Base-by-base conservation (phyloP, 164 flowering plant genomes). In the Akebia trifoliata region DNA sequence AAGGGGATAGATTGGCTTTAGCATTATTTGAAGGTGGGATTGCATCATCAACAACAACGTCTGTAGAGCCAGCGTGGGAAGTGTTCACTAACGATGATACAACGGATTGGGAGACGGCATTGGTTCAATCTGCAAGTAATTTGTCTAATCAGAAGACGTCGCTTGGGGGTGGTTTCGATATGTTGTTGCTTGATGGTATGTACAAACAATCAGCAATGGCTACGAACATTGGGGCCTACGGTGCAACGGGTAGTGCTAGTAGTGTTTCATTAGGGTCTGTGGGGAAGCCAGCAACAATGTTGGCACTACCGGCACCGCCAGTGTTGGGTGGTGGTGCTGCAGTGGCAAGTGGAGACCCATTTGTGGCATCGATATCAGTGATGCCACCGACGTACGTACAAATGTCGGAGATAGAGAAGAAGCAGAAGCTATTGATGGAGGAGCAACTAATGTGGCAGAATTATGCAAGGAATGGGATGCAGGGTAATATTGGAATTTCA, bases 361-460 rank as follows among this genome's bases (percentile, higher is more conserved):
- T 89, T 65, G 82, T 85, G 0, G 86, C 94, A 0, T 89, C 98
- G 2, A 39, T 74, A 1, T 60, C 59, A 0, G 74, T 89, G 61
- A 66, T 94, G 2, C 90, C 95, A 5, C 98, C 96, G 1, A 9
- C 91, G 0, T 89, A 82, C 24, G 94, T 87, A 58, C 95, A 87
- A 60, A 89, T 92, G 83, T 75, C 89, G 24, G 98, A 87, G 28
- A 69, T 85, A 79, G 98, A 93, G 77, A 81, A 71, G 76, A 89
- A 89, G 72, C 95, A 82, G 60, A 73, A 64, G 69, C 47, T 80
- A 51, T 43, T 85, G 72, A 57, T 71, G 59, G 79, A 89, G 62
- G 95, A 93, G 65, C 96, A 84, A 60, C 0, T 70, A 9, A 67
- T 89, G 94, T 89, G 98, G 98, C 87, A 89, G 24, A 87, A 89